Base-by-base conservation (phyloP, 345 rosid genomes). In the Atalantia buxifolia region DNA sequence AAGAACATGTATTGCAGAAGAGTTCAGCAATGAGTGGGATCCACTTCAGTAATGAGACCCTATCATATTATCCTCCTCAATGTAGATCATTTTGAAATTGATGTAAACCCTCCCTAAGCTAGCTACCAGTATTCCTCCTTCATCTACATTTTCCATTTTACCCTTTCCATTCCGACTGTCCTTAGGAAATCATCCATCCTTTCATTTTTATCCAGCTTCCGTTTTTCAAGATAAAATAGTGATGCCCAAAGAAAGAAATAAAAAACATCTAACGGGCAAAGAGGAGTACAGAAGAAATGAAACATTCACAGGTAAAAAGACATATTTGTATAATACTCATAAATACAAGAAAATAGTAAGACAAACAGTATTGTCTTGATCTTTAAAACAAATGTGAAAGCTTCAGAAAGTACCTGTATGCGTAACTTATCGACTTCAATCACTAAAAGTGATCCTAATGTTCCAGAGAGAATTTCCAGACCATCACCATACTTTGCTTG, bases 371-470 rank as follows among this genome's bases (percentile, higher is more conserved):
- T 38, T 42, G 6, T 45, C 18, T 21, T 61, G 56, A 74, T 74
- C 53, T 60, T 33, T 73, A 7, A 27, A 76, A 66, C 27, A 24
- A 74, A 9, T 33, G 45, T 65, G 45, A 71, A 84, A 78, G 78
- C 84, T 73, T 71, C 81, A 73, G 78, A 88, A 85, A 83, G 65
- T 90, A 96, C 99, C 95, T 94, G 91, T 85, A 94, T 85, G 40
- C 92, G 92, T 84, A 94, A 88, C 81, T 91, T 96, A 79, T 94
- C 99, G 68, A 89, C 94, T 81, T 94, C 98, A 83, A 96, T 91
- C 88, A 90, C 74, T 84, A 96, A 84, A 76, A 96, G 94, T 48
- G 97, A 92, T 42, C 99, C 98, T 83, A 94, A 82, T 76, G 90
- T 83, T 60, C 99, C 99, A 7, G 95, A 85, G 14, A 96, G 90